Conservation (phyloP, 2,329 filamentous ascomycete species). For the Colletotrichum graminicola region DNA sequence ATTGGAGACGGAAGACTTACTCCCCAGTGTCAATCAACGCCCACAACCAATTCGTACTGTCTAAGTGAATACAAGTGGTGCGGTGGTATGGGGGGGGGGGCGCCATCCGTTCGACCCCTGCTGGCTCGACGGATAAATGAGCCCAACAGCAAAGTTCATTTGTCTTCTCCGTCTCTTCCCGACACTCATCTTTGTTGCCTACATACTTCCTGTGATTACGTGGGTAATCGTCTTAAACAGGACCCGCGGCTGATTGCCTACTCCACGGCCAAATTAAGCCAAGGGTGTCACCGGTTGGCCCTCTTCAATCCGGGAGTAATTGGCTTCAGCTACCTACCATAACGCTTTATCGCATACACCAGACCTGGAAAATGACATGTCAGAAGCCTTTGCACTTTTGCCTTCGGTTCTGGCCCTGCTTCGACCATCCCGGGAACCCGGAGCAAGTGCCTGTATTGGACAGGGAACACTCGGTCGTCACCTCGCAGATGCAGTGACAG, state of each 20-base stretch:
- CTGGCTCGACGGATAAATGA: not conserved
- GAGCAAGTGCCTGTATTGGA: constrained; percentile 15
- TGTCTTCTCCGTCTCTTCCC: not conserved
- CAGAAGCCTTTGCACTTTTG: not conserved
- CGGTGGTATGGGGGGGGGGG: not conserved
- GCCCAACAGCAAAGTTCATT: not conserved
- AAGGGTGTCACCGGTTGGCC: not conserved
- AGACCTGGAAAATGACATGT: not conserved
- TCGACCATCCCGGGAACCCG: constrained; percentile 14
- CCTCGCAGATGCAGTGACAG: not conserved
- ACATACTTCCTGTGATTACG: not conserved
- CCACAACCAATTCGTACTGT: not conserved
- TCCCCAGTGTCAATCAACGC: not conserved
- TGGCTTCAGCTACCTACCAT: not conserved
- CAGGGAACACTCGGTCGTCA: constrained; percentile 1
- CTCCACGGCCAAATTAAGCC: not conserved
- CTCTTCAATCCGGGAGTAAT: not conserved
- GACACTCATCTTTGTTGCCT: not conserved
- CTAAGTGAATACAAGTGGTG: not conserved
- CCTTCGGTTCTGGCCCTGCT: not conserved
- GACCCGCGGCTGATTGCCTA: not conserved
- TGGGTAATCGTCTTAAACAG: not conserved
- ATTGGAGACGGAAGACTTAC: not conserved
- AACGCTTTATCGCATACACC: too few species aligned
- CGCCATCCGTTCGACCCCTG: constrained; percentile 1